Base-by-base conservation (phyloP, 306 rosid genomes). In the Castanopsis chinensis region DNA sequence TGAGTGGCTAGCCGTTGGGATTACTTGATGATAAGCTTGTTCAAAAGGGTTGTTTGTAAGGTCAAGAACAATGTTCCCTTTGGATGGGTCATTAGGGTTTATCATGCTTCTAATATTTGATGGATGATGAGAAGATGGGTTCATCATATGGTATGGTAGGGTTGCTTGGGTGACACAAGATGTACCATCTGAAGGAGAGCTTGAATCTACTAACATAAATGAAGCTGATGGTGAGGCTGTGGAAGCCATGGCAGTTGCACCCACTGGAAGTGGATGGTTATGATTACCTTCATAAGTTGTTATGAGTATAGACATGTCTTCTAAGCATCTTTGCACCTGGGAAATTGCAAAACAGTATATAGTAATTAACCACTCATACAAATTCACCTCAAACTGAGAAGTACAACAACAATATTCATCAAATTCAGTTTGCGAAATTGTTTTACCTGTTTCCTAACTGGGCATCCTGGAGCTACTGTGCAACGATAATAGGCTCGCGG, bases 231-330 rank as follows among this genome's bases (percentile, higher is more conserved):
- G 85, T 1, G 92, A 83, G 20, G 91, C 83, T 2, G 91, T 88
- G 4, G 99, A 92, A 43, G 97, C 98, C 97, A 92, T 91, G 49
- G 99, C 92, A 12, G 99, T 91, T 77, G 98, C 97, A 20, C 94
- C 99, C 6, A 94, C 98, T 0, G 98, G 99, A 4, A 95, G 90
- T 43, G 99, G 96, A 87, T 95, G 99, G 72, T 95, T 95, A 53
- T 95, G 99, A 63, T 92, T 95, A 75, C 98, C 99, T 89, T 95
- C 99, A 67, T 95, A 95, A 0, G 99, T 95, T 85, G 99, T 92
- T 33, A 95, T 95, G 3, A 95, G 89, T 51, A 95, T 95, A 30
- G 99, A 92, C 98, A 86, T 92, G 86, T 95, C 99, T 85, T 95
- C 99, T 25, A 89, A 82, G 52, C 99, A 95, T 84, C 99, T 95